Evolutionary conservation across 345 rosid species (phyloP), one percentile per base, ranked within the genome.

Genomic region (Moricandia moricandioides): DNA sequence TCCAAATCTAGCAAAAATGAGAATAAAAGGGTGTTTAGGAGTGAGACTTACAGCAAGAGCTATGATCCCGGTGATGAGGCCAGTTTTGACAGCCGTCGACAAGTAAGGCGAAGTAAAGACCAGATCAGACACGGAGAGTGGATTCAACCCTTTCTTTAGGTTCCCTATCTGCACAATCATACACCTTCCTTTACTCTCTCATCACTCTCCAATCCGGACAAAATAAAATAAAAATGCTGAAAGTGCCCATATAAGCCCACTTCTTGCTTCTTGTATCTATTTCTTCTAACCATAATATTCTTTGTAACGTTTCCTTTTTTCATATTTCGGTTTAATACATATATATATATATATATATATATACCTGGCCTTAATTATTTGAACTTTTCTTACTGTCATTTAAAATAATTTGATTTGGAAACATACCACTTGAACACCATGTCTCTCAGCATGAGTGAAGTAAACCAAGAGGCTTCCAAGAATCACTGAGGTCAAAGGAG

Each of bases 391-490:
- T 35, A 7, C 60, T 39, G 3, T 57, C 6, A 12, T 31, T 30
- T 30, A 14, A 52, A 21, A 8, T 51, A 62, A 54, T 4, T 45
- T 64, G 30, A 56, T 31, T 31, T 2, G 54, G 47, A 47, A 27
- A 14, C 72, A 65, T 60, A 90, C 99, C 96, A 95, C 99, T 86
- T 85, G 90, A 55, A 95, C 91, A 27, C 98, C 99, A 76, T 92
- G 97, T 79, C 78, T 92, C 81, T 95, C 99, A 26, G 98, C 99
- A 58, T 89, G 91, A 16, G 93, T 85, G 75, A 92, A 70, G 75
- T 88, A 91, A 55, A 87, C 98, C 64, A 95, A 88, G 16, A 92
- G 54, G 77, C 98, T 95, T 64, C 97, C 99, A 72, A 95, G 71
- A 54, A 95, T 73, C 18, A 95, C 90, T 2, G 98, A 86, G 5